These are phyloP conservation scores for Boletales sp. DNA, from an alignment of 768 basidiomycete species.

Conservation along the genomic window DNA sequence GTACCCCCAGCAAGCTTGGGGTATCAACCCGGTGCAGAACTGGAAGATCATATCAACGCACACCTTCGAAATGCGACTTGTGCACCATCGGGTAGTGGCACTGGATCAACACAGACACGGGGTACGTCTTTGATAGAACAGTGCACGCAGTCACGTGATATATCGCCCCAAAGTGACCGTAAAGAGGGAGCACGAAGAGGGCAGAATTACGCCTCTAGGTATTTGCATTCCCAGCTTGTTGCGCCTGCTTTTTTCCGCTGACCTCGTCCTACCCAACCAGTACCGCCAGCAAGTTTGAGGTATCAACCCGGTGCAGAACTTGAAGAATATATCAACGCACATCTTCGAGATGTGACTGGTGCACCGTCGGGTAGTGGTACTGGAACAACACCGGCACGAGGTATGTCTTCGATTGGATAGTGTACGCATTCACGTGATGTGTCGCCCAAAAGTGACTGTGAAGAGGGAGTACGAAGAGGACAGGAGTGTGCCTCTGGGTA, in stretches of 20 bases:
- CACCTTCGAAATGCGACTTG: too few relatives aligned
- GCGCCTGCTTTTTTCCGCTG: not conserved
- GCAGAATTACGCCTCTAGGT: not conserved
- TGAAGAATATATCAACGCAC: not conserved
- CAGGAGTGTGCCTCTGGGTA: not conserved
- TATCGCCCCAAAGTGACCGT: not conserved
- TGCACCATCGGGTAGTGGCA: too few relatives aligned
- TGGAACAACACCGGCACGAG: not conserved
- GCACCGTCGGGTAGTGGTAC: not conserved
- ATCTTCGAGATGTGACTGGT: not conserved
- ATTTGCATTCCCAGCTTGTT: not conserved
- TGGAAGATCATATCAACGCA: too few relatives aligned
- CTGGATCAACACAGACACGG: not conserved
- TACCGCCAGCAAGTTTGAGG: not conserved
- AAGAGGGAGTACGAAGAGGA: constrained; percentile 18
- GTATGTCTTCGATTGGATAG: not conserved
- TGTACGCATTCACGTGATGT: too few relatives aligned
- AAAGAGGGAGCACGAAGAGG: constrained; percentile 18
- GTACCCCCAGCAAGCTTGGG: too few relatives aligned
- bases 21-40: too few relatives aligned
- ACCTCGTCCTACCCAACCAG: not conserved
- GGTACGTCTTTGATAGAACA: not conserved
- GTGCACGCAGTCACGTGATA: too few relatives aligned
- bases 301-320: constrained; percentile 9
- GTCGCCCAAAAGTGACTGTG: not conserved